phyloP scores from a whole-genome alignment of 495 filamentous ascomycete genomes.

The Lasiosphaeria hispida region DNA sequence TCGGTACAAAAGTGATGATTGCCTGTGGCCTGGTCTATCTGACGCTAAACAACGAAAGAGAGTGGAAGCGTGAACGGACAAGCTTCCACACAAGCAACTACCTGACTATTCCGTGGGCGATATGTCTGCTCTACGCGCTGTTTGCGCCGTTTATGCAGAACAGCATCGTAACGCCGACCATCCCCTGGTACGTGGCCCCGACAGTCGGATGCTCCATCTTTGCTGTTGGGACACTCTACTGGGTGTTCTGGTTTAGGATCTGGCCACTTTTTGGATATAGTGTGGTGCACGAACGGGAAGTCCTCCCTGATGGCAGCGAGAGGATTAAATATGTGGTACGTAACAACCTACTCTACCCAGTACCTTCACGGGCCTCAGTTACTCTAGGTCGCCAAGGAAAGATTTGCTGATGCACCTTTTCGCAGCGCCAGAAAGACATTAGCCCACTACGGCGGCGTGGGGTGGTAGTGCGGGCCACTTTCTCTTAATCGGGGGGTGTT shows the following conservation, averaged over 20 bases:
- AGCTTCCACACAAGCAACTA: constrained; percentile 5
- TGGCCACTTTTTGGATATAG: constrained; percentile 7
- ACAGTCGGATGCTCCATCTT: constrained; percentile 6
- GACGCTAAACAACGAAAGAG: not conserved
- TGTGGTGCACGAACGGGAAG: not conserved
- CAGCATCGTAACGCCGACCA: constrained; percentile 3
- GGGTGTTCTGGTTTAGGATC: constrained; percentile 7
- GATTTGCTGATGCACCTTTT: no score
- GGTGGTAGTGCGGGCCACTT: no score
- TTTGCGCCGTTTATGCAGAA: constrained; percentile 3
- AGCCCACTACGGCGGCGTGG: no score
- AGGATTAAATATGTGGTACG: constrained; percentile 4
- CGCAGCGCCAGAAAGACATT: no score
- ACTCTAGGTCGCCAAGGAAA: no score
- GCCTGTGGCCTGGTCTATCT: not conserved
- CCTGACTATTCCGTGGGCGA: constrained; percentile 1
- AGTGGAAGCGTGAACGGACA: not conserved
- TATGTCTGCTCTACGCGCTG: not conserved
- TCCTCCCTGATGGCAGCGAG: constrained; percentile 8
- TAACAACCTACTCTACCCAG: no score
- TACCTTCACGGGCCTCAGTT: no score
- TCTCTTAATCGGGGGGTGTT: no score
- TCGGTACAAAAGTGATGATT: not conserved
- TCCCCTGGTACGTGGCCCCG: constrained; percentile 5
- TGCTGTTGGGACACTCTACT: not conserved